phyloP scores from a whole-genome alignment of 108 stramenopile genomes.

The Nitzschia sp. region DNA sequence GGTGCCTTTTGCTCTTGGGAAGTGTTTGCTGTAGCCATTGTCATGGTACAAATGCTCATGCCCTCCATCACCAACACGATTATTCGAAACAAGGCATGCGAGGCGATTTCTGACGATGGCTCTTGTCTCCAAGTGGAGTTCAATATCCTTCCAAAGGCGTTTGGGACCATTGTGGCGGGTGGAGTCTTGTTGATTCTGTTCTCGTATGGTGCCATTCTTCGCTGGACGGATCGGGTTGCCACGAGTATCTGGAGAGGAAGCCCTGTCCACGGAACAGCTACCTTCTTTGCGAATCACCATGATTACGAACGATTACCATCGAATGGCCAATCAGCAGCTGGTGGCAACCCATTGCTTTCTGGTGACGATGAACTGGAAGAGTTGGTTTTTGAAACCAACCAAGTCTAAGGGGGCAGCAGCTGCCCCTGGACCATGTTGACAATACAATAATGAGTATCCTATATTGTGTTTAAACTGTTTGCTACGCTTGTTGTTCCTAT shows the following conservation, averaged over 20 bases:
- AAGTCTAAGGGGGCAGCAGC: slow-evolving; percentile 2
- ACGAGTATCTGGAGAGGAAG: not conserved
- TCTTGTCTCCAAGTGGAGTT: slow-evolving; percentile 56
- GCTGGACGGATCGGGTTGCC: slow-evolving; percentile 10
- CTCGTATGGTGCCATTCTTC: slow-evolving; percentile 17
- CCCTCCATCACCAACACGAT: slow-evolving; percentile 80
- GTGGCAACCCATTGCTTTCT: not conserved
- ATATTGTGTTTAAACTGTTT: too few species aligned
- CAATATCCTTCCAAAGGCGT: slow-evolving; percentile 34
- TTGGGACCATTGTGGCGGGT: slow-evolving; percentile 35
- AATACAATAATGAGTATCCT: too few species aligned
- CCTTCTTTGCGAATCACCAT: slow-evolving; percentile 13
- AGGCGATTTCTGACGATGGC: slow-evolving; percentile 30
- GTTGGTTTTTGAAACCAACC: slow-evolving; percentile 35
- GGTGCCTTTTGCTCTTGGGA: slow-evolving; percentile 89
- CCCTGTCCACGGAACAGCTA: not conserved
- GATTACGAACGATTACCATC: slow-evolving; percentile 19
- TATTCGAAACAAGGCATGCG: slow-evolving; percentile 44
- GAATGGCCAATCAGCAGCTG: slow-evolving; percentile 2
- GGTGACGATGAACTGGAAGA: slow-evolving; percentile 15
- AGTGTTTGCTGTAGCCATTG: slow-evolving; percentile 69
- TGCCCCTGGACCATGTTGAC: too few species aligned
- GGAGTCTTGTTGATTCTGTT: slow-evolving; percentile 27
- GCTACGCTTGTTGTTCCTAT: not conserved
- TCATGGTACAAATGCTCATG: slow-evolving; percentile 81